Conservation (phyloP, 2,329 filamentous ascomycete genomes). For the Colletotrichum sp. region DNA sequence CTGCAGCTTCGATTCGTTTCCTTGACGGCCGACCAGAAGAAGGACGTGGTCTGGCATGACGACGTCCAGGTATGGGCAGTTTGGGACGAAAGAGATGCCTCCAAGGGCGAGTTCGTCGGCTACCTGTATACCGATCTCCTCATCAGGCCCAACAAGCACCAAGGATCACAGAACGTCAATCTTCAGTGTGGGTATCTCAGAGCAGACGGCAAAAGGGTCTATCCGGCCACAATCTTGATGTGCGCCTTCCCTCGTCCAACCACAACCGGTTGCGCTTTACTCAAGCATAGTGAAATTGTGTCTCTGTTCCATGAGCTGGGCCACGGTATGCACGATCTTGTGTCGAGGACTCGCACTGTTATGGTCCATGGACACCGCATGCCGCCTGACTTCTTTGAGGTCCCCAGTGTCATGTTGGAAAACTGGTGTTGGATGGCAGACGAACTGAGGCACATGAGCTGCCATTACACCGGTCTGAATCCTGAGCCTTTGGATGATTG, state of each 20-base stretch:
- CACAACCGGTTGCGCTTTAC: not conserved
- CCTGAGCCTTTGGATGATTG: not conserved
- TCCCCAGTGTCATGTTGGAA: not conserved
- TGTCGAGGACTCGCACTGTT: not conserved
- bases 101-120: not conserved
- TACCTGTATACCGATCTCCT: not conserved
- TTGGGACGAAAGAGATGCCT: not conserved
- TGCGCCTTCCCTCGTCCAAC: not conserved
- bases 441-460: not conserved
- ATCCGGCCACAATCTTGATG: not conserved
- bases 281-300: not conserved
- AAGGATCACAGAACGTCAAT: not conserved
- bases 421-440: not conserved
- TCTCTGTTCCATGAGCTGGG: not conserved
- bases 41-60: rapidly evolving
- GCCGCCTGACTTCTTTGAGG: not conserved
- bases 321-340: not conserved
- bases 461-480: not conserved
- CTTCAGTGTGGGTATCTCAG: not conserved
- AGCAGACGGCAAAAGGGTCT: rapidly evolving
- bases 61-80: not conserved
- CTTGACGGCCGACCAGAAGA: not conserved
- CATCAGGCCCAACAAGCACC: not conserved
- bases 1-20: not conserved
- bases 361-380: not conserved